Conservation (phyloP, 345 rosid species). For the Lepidium aucheri region DNA sequence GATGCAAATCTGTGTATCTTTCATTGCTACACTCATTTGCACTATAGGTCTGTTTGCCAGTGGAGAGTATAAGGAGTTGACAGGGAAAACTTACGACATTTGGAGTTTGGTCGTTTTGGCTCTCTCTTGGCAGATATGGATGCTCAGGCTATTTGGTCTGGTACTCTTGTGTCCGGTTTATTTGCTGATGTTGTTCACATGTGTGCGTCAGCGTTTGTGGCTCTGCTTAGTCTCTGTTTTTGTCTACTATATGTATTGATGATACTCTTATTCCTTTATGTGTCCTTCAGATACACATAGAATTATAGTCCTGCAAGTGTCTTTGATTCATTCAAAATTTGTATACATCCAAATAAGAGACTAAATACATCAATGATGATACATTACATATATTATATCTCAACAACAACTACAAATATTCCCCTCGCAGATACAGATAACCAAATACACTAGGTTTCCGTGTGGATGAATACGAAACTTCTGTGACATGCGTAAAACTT, state of each 20-base stretch:
- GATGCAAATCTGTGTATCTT: slow-evolving; percentile 25
- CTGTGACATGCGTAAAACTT: slow-evolving; percentile 1
- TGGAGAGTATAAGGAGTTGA: slow-evolving; percentile 23
- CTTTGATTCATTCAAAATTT: slow-evolving; percentile 1
- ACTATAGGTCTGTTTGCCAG: slow-evolving; percentile 17
- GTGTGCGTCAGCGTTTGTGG: slow-evolving; percentile 20
- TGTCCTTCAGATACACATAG: background rate
- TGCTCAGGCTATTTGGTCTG: slow-evolving; percentile 19
- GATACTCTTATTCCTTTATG: slow-evolving; percentile 8
- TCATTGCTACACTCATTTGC: slow-evolving; percentile 18
- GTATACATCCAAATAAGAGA: slow-evolving; percentile 18
- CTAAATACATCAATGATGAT: slow-evolving; percentile 3
- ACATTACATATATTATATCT: slow-evolving; percentile 3
- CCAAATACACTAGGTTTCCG: background rate
- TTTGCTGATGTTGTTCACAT: slow-evolving; percentile 29
- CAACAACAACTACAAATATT: slow-evolving; percentile 20
- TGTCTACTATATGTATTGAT: slow-evolving; percentile 3
- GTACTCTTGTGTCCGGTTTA: slow-evolving; percentile 19
- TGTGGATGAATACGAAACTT: background rate
- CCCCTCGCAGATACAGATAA: slow-evolving; percentile 2
- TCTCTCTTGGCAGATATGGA: slow-evolving; percentile 28
- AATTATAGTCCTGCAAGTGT: slow-evolving; percentile 4
- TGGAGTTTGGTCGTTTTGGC: slow-evolving; percentile 13
- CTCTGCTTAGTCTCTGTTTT: slow-evolving; percentile 16
- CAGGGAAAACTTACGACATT: slow-evolving; percentile 17